Percentiles rank a stretch among this genome's conserved stretches.
Evolutionary conservation across 495 filamentous ascomycete genomes (phyloP).

Genomic region (Lentithecium fluviatile): DNA sequence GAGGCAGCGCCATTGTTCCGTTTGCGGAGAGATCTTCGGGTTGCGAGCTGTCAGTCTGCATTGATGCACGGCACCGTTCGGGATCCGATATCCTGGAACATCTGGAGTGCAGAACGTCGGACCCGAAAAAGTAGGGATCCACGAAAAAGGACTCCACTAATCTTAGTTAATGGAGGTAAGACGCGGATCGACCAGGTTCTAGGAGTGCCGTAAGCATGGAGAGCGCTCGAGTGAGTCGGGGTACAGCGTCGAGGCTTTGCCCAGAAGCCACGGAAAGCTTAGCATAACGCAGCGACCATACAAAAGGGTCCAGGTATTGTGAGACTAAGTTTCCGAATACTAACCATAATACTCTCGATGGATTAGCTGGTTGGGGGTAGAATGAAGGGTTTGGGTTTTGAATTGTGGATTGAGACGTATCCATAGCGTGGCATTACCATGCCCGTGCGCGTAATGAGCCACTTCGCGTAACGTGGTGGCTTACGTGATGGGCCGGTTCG

Average conservation of each 20-base stretch:
- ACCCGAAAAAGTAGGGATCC: conserved; percentile 1
- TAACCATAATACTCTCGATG: background rate
- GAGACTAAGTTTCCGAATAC: background rate
- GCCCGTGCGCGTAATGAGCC: too few species aligned
- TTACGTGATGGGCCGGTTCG: too few species aligned
- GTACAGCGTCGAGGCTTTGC: background rate
- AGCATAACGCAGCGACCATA: background rate
- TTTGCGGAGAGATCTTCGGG: conserved; percentile 11
- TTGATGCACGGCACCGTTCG: background rate
- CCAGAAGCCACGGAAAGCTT: conserved; percentile 7
- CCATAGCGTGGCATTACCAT: too few species aligned
- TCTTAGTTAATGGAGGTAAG: background rate
- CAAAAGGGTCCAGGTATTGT: background rate
- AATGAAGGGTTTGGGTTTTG: too few species aligned
- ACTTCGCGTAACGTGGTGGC: too few species aligned
- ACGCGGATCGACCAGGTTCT: background rate
- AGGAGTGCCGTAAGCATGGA: background rate
- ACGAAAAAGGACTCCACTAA: background rate
- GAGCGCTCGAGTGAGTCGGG: background rate
- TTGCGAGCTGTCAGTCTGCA: conserved; percentile 1
- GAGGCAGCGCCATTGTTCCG: background rate
- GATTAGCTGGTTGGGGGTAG: background rate
- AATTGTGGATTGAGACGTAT: too few species aligned
- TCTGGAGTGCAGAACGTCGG: background rate
- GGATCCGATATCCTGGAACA: conserved; percentile 4